A percentile compares a stretch with the other conserved stretches of the same genome.
phyloP scores from a whole-genome alignment of 805 yeast species.

The Isabelozyma gotoi region DNA sequence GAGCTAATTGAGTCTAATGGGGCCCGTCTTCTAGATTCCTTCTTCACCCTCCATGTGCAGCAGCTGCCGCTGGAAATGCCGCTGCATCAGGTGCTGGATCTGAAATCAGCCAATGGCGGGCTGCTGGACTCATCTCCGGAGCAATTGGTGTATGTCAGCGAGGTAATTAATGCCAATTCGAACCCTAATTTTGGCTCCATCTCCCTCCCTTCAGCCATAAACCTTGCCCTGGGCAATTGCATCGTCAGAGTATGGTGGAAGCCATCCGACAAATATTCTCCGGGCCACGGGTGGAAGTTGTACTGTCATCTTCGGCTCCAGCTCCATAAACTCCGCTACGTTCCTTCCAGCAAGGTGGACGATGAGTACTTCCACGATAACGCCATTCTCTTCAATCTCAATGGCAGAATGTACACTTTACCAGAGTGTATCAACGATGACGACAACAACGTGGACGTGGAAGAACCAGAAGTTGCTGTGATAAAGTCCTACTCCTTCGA shows the following conservation, averaged over 20 bases:
- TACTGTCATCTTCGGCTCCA: slow-evolving; percentile 14
- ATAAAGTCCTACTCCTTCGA: slow-evolving; percentile 27
- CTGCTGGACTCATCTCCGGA: too few species aligned
- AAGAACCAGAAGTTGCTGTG: not conserved
- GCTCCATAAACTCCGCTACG: slow-evolving; percentile 12
- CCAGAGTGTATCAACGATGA: slow-evolving; percentile 6
- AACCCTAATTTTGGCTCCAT: slow-evolving; percentile 28
- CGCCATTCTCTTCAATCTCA: slow-evolving; percentile 19
- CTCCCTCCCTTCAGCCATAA: slow-evolving; percentile 17
- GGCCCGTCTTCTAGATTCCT: too few species aligned
- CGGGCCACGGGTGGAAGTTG: slow-evolving; percentile 17
- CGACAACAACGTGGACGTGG: not conserved
- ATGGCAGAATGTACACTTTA: slow-evolving; percentile 18
- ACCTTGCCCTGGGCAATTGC: slow-evolving; percentile 6
- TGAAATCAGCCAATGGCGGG: too few species aligned
- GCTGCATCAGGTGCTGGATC: too few species aligned
- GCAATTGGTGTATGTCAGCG: slow-evolving; percentile 29
- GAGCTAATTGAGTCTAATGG: slow-evolving; percentile 13
- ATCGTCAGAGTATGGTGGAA: slow-evolving; percentile 19
- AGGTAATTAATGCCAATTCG: slow-evolving; percentile 17
- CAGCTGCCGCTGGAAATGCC: too few species aligned
- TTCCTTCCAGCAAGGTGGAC: slow-evolving; percentile 7
- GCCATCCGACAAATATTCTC: slow-evolving; percentile 1
- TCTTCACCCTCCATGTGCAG: too few species aligned
- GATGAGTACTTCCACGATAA: slow-evolving; percentile 16